phyloP scores from a whole-genome alignment of 768 basidiomycete genomes.

The Kwoniella europaea region DNA sequence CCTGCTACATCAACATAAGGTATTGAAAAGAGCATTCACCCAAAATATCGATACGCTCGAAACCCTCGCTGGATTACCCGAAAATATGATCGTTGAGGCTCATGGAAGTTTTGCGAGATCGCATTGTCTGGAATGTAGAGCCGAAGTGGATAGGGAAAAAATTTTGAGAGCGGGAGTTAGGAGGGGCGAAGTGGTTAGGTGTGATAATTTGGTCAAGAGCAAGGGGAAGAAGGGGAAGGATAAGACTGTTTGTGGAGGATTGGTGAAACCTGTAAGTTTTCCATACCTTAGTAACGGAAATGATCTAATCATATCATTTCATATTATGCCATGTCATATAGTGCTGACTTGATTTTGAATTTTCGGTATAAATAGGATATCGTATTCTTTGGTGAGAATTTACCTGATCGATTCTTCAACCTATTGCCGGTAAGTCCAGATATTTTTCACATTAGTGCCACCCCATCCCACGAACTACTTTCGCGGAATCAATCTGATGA shows the following conservation, averaged over 20 bases:
- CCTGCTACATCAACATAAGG: conserved; percentile 71
- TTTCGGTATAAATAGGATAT: conserved; percentile 65
- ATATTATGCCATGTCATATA: too few species aligned
- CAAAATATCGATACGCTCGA: conserved; percentile 81
- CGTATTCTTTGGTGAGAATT: conserved; percentile 79
- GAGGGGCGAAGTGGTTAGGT: conserved; percentile 71
- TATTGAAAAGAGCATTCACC: conserved; percentile 64
- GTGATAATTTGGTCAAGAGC: conserved; percentile 57
- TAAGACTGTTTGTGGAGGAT: conserved; percentile 64
- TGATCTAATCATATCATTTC: too few species aligned
- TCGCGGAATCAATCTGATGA: too few species aligned
- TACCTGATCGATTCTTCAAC: conserved; percentile 72
- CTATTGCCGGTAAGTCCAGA: conserved; percentile 60
- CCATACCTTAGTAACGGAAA: too few species aligned
- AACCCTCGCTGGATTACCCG: conserved; percentile 76
- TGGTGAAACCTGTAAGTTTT: conserved; percentile 73
- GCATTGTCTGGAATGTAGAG: conserved; percentile 76
- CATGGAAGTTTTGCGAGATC: conserved; percentile 94
- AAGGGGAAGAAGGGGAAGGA: conserved; percentile 22
- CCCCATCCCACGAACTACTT: too few species aligned
- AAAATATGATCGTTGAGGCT: conserved; percentile 81
- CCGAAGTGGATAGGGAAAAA: conserved; percentile 67
- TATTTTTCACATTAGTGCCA: too few species aligned
- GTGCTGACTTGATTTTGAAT: not conserved
- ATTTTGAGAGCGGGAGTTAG: conserved; percentile 69